Evolutionary conservation across 768 basidiomycete genomes (phyloP).

Genomic region (Antrodiella citrinella): DNA sequence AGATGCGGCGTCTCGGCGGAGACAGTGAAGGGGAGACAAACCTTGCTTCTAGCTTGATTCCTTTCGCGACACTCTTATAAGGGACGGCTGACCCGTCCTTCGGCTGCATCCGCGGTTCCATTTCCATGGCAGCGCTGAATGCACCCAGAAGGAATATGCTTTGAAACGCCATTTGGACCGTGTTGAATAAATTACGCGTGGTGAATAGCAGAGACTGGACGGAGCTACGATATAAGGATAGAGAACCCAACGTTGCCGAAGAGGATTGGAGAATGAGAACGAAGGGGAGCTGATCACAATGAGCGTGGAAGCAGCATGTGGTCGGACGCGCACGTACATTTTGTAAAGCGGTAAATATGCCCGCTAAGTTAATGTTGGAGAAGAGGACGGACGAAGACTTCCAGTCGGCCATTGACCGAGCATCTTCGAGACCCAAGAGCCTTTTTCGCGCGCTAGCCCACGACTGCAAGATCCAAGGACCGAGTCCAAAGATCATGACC

Average conservation of each 20-base stretch:
- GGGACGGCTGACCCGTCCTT: slow-evolving; percentile 38
- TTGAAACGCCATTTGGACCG: slow-evolving; percentile 71
- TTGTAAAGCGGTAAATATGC: slow-evolving; percentile 56
- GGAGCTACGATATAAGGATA: slow-evolving; percentile 74
- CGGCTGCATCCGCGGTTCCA: slow-evolving; percentile 64
- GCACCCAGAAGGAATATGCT: slow-evolving; percentile 82
- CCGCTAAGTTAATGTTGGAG: slow-evolving; percentile 43
- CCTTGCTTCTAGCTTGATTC: slow-evolving; percentile 68
- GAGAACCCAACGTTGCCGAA: slow-evolving; percentile 69
- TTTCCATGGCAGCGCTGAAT: slow-evolving; percentile 67
- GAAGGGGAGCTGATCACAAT: slow-evolving; percentile 52
- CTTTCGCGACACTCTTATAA: slow-evolving; percentile 42
- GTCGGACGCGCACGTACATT: slow-evolving; percentile 38
- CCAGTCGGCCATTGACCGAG: slow-evolving; percentile 24
- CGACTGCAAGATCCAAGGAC: slow-evolving; percentile 74
- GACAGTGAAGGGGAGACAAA: slow-evolving; percentile 23
- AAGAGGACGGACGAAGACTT: slow-evolving; percentile 6
- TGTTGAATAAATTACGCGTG: slow-evolving; percentile 52
- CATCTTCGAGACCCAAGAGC: slow-evolving; percentile 48
- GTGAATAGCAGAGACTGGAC: slow-evolving; percentile 66
- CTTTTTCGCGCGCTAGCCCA: slow-evolving; percentile 64
- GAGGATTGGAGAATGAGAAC: slow-evolving; percentile 66
- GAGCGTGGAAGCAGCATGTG: slow-evolving; percentile 12
- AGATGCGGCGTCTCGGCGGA: background rate
- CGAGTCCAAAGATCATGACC: slow-evolving; percentile 73